A percentile compares a stretch with the other conserved stretches of the same genome.
Conservation (phyloP, 225 moss, liverwort and hornwort species). For the Rhytidiadelphus loreus region DNA sequence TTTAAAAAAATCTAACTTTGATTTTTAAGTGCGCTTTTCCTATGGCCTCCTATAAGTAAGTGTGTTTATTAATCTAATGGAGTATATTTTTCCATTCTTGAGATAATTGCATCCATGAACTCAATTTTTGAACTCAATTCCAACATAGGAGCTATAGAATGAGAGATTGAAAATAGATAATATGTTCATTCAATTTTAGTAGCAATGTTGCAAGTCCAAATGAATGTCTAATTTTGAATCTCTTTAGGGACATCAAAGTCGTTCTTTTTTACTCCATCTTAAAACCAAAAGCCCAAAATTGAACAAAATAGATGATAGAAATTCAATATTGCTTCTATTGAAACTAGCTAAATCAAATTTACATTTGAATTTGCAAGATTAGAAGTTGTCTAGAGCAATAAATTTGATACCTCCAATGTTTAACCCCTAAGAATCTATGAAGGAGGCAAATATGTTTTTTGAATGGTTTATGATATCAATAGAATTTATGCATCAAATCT, state of each 20-base stretch:
- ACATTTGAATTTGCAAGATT: background rate
- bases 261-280: background rate
- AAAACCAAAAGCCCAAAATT: background rate
- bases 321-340: background rate
- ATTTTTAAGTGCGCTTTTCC: background rate
- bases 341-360: background rate
- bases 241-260: background rate
- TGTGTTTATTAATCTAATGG: background rate
- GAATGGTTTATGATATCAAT: background rate
- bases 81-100: background rate
- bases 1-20: too few species aligned
- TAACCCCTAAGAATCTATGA: background rate
- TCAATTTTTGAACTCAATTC: background rate
- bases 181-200: background rate
- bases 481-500: background rate
- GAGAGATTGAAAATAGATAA: too few species aligned
- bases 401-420: background rate
- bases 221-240: background rate
- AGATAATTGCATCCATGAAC: background rate
- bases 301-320: background rate
- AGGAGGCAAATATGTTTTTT: background rate
- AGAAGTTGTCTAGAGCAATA: background rate
- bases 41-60: background rate
- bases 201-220: background rate
- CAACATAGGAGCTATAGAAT: too few species aligned